phyloP scores from a whole-genome alignment of 2,329 filamentous ascomycete genomes.

The Ascochyta koolunga region DNA sequence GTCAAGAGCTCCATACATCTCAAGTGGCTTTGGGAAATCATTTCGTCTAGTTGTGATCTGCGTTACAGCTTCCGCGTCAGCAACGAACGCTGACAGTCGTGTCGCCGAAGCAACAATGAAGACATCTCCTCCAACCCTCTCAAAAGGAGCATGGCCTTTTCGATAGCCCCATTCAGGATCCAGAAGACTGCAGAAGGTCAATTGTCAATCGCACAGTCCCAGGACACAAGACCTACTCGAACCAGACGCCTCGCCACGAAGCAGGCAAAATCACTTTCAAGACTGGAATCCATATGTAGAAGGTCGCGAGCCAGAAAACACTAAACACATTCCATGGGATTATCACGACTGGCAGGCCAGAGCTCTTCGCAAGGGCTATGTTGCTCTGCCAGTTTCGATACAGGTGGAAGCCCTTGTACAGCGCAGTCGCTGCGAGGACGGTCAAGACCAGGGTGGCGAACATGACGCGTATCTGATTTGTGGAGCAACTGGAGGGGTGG shows the following conservation, averaged over 20 bases:
- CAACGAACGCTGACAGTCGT: conserved; percentile 60
- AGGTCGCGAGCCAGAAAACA: conserved; percentile 62
- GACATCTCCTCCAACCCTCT: conserved; percentile 63
- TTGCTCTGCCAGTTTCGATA: conserved; percentile 50
- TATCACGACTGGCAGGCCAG: conserved; percentile 53
- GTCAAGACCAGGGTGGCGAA: conserved; percentile 30
- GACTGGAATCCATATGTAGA: conserved; percentile 61
- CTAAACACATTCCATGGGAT: conserved; percentile 56
- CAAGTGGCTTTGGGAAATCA: conserved; percentile 72
- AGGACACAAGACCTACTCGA: conserved; percentile 59
- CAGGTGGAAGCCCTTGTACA: conserved; percentile 40
- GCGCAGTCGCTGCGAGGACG: conserved; percentile 35
- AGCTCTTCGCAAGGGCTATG: conserved; percentile 53
- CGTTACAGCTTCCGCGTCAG: conserved; percentile 68
- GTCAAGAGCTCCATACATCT: conserved; percentile 64
- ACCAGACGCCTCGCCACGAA: conserved; percentile 62
- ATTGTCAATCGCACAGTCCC: conserved; percentile 4
- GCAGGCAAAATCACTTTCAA: conserved; percentile 60
- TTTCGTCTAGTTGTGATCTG: conserved; percentile 71
- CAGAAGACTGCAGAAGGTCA: conserved; percentile 53
- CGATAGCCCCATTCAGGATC: conserved; percentile 66
- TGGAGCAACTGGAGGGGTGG: conserved; percentile 1
- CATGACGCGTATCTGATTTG: conserved; percentile 4
- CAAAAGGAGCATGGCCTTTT: conserved; percentile 64
- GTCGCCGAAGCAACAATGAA: conserved; percentile 69